These are phyloP conservation scores for Rhizophlyctis rosea DNA, from an alignment of 192 early-diverging fungal species.

Conservation along the genomic window DNA sequence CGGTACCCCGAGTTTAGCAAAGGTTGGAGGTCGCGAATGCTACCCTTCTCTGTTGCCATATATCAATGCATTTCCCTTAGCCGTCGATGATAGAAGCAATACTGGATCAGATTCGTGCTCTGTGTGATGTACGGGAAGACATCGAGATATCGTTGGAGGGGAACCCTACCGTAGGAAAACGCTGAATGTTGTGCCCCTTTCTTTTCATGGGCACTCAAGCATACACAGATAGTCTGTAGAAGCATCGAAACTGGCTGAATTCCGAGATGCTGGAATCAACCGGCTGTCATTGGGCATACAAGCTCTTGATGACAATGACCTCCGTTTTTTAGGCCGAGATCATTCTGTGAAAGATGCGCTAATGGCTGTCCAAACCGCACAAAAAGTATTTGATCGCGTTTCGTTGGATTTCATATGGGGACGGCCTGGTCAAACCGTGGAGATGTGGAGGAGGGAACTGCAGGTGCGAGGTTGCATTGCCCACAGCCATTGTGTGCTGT, in stretches of 20 bases:
- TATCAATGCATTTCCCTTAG: background rate
- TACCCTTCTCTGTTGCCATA: background rate
- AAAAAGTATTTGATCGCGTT: constrained; percentile 23
- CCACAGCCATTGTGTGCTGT: background rate
- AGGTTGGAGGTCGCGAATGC: constrained; percentile 4
- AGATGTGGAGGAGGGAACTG: constrained; percentile 30
- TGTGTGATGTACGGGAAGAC: constrained; percentile 2
- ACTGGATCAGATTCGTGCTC: no score
- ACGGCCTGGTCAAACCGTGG: constrained; percentile 26
- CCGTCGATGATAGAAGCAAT: constrained; percentile 25
- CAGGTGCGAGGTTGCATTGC: constrained; percentile 2
- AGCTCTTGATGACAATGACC: constrained; percentile 27
- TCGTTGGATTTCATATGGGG: constrained; percentile 45
- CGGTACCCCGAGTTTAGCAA: constrained; percentile 37
- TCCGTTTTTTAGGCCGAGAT: constrained; percentile 33
- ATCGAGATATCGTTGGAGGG: constrained; percentile 36
- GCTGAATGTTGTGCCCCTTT: no score
- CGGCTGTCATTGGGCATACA: constrained; percentile 39
- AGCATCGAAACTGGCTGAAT: constrained; percentile 13
- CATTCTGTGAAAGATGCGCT: constrained; percentile 26
- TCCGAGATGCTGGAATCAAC: constrained; percentile 35
- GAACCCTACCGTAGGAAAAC: constrained; percentile 35
- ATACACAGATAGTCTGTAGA: constrained; percentile 11
- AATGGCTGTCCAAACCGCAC: constrained; percentile 11
- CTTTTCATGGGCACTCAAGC: no score